A percentile compares a stretch with the other conserved stretches of the same genome.
These are phyloP conservation scores for Leccinum uliginosum DNA, from an alignment of 768 basidiomycete species.

Conservation along the genomic window DNA sequence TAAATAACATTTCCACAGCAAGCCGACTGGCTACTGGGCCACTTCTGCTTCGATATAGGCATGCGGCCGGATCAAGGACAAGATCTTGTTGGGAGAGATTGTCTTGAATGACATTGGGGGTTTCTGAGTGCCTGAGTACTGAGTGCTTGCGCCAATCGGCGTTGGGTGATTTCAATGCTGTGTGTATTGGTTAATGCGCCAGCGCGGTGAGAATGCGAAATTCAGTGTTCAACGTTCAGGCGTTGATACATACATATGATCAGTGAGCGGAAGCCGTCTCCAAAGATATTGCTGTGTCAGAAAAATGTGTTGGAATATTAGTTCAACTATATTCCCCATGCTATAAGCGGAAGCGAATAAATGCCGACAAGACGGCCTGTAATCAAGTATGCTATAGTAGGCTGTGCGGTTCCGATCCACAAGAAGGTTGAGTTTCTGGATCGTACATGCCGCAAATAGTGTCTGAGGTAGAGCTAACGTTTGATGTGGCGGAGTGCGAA, in stretches of 20 bases:
- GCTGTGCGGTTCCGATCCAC: constrained; percentile 8
- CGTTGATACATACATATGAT: neutral
- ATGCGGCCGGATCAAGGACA: neutral
- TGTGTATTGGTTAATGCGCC: neutral
- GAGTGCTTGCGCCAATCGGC: neutral
- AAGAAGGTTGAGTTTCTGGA: constrained; percentile 7
- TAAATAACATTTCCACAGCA: neutral
- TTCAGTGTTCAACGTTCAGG: neutral
- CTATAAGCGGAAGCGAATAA: neutral
- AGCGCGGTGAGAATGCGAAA: constrained; percentile 4
- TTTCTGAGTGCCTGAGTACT: constrained; percentile 1
- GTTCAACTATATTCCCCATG: neutral
- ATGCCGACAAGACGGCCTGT: neutral
- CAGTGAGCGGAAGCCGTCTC: constrained; percentile 5
- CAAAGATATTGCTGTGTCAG: neutral
- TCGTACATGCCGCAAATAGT: neutral
- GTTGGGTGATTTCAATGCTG: constrained; percentile 2
- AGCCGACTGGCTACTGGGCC: neutral
- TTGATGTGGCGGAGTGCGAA: constrained; percentile 21
- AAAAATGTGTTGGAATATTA: neutral
- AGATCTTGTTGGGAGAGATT: constrained; percentile 1
- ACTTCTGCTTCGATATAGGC: neutral
- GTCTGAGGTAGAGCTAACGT: neutral
- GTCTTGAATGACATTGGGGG: neutral
- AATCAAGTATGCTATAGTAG: neutral